Evolutionary conservation across 2,329 filamentous ascomycete species (phyloP), one percentile per base, ranked within the genome.

Genomic region (Knoxdaviesia capensis): DNA sequence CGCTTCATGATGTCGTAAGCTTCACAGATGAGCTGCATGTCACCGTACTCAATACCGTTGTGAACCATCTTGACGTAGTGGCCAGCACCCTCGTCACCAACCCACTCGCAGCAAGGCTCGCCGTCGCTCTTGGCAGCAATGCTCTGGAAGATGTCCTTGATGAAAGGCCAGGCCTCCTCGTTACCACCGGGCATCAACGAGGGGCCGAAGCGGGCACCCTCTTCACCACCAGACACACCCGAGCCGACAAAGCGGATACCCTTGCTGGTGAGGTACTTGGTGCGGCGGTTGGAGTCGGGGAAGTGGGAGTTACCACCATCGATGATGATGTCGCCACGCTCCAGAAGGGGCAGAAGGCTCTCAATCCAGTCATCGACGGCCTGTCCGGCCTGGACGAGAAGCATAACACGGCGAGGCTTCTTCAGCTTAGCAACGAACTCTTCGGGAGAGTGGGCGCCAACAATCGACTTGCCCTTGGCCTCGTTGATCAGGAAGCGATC

Each of bases 11-110:
- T 94, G 63, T 98, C 90, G 69, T 98, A 98, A 55, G 90, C 90
- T 79, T 98, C 90, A 66, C 81, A 92, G 62, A 98, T 98, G 58
- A 98, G 75, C 74, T 98, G 90, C 90, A 98, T 98, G 70, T 98
- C 90, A 77, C 90, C 90, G 63, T 98, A 98, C 71, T 98, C 90
- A 56, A 98, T 98, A 75, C 90, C 90, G 69, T 98, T 98, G 80
- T 98, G 90, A 49, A 98, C 90, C 90, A 98, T 98, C 83, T 98
- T 98, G 72, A 98, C 88, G 74, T 94, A 98, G 79, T 98, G 90
- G 55, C 90, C 90, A 67, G 90, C 84, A 77, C 90, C 90, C 65
- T 96, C 86, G 67, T 96, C 90, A 69, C 90, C 90, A 56, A 98
- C 90, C 90, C 90, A 98, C 67, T 98, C 90, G 61, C 90, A 98